These are phyloP conservation scores for Eragrostis tef DNA, from an alignment of 202 grass and related monocot species.

Conservation along the genomic window DNA sequence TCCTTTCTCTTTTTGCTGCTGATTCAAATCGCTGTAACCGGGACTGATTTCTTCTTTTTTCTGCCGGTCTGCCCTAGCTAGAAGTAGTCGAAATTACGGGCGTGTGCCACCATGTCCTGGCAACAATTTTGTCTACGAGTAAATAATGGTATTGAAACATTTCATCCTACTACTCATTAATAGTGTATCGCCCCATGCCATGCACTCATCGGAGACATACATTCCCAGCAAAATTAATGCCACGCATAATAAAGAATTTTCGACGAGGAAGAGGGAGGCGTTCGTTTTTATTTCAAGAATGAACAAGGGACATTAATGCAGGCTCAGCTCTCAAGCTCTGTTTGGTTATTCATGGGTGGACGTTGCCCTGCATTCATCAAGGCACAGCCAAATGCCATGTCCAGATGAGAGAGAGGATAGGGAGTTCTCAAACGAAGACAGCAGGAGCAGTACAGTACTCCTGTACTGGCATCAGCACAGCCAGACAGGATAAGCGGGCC, in stretches of 20 bases:
- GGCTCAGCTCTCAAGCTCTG: background rate
- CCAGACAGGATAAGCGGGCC: too few relatives aligned
- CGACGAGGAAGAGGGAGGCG: background rate
- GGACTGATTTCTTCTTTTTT: too few relatives aligned
- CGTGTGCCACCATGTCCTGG: too few relatives aligned
- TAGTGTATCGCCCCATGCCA: background rate
- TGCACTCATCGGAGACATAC: conserved; percentile 37
- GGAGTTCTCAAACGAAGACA: background rate
- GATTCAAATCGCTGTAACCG: too few relatives aligned
- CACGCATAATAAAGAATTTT: conserved; percentile 5
- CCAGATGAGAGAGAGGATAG: background rate
- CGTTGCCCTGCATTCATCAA: too few relatives aligned
- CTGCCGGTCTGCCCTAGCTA: too few relatives aligned
- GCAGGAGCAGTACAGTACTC: background rate
- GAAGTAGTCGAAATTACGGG: too few relatives aligned
- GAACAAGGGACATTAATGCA: conserved; percentile 1
- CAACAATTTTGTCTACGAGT: too few relatives aligned
- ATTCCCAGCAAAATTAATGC: conserved; percentile 44
- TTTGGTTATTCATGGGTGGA: conserved; percentile 6
- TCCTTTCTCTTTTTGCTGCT: background rate
- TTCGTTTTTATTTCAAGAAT: background rate
- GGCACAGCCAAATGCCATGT: too few relatives aligned
- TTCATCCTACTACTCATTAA: conserved; percentile 8
- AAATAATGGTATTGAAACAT: background rate
- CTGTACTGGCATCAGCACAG: too few relatives aligned